Conservation (phyloP, 768 basidiomycete genomes). For the Phaeolepiota aurea region DNA sequence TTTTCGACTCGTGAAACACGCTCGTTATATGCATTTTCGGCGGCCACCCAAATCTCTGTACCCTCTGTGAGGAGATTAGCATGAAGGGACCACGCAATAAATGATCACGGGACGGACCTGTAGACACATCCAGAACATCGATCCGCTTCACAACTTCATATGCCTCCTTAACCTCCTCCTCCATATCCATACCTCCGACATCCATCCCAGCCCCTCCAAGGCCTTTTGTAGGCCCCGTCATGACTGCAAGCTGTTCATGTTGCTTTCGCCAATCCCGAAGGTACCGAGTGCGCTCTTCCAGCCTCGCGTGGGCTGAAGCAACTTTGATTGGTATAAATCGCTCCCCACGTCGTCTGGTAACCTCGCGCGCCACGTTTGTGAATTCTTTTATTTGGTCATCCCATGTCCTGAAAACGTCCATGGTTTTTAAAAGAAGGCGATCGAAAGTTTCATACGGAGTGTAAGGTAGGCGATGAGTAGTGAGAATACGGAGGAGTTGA, state of each 20-base stretch:
- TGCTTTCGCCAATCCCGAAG: constrained; percentile 91
- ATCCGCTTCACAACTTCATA: constrained; percentile 98
- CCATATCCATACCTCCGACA: constrained; percentile 93
- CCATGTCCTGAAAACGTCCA: constrained; percentile 79
- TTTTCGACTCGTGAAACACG: constrained; percentile 96
- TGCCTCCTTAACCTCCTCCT: constrained; percentile 91
- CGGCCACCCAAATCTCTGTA: constrained; percentile 95
- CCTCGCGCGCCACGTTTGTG: constrained; percentile 87
- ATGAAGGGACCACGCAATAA: not conserved
- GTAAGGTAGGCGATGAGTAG: constrained; percentile 86
- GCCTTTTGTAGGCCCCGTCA: constrained; percentile 93
- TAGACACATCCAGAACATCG: constrained; percentile 90
- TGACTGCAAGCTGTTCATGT: constrained; percentile 93
- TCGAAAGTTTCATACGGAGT: constrained; percentile 95
- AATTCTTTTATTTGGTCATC: constrained; percentile 89
- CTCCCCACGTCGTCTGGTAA: constrained; percentile 82
- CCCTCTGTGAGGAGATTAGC: constrained; percentile 51
- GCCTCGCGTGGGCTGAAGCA: constrained; percentile 78
- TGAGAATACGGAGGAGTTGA: constrained; percentile 83
- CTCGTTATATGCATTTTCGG: constrained; percentile 97
- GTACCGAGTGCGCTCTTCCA: constrained; percentile 84
- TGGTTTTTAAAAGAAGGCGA: constrained; percentile 65
- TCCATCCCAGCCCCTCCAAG: constrained; percentile 65
- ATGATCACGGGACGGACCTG: constrained; percentile 37
- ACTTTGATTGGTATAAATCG: constrained; percentile 98